A percentile compares a stretch with the other conserved stretches of the same genome.
Conservation (phyloP, 1,284 basidiomycete genomes). For the Ustilago loliicola region DNA sequence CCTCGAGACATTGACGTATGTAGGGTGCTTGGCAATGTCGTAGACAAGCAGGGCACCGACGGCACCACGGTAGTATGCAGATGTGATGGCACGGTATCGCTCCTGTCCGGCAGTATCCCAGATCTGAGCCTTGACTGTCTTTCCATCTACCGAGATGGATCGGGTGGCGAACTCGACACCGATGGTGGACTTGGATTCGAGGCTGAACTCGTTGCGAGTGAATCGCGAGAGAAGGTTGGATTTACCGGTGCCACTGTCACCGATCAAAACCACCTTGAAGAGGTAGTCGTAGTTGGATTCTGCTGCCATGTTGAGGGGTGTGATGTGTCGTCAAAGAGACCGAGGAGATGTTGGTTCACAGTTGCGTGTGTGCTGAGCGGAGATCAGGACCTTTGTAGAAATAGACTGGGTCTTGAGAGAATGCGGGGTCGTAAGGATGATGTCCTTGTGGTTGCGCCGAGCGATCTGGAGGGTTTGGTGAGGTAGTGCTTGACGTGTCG, state of each 20-base stretch:
- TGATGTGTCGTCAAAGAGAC: constrained; percentile 1
- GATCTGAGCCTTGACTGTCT: constrained; percentile 98
- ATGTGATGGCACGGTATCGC: constrained; percentile 98
- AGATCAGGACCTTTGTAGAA: not conserved
- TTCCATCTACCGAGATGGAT: constrained; percentile 92
- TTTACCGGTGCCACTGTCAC: constrained; percentile 99
- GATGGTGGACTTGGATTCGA: constrained; percentile 94
- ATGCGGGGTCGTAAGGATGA: not conserved
- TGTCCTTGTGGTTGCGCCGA: not conserved
- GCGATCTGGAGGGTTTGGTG: not conserved
- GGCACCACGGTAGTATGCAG: constrained; percentile 94
- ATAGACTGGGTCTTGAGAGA: not conserved
- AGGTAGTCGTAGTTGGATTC: constrained; percentile 69
- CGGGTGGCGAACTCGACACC: constrained; percentile 99
- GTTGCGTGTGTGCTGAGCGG: not conserved
- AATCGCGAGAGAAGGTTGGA: constrained; percentile 77
- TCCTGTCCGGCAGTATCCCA: constrained; percentile 99
- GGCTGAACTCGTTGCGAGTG: constrained; percentile 99
- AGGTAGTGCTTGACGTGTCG: not conserved
- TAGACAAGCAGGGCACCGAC: constrained; percentile 77
- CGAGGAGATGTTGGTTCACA: not conserved
- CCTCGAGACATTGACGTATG: constrained; percentile 93
- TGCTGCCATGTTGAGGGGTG: constrained; percentile 54
- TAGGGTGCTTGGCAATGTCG: constrained; percentile 81
- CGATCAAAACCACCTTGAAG: constrained; percentile 83